Evolutionary conservation across 768 basidiomycete genomes (phyloP).

Genomic region (Collybia nuda): DNA sequence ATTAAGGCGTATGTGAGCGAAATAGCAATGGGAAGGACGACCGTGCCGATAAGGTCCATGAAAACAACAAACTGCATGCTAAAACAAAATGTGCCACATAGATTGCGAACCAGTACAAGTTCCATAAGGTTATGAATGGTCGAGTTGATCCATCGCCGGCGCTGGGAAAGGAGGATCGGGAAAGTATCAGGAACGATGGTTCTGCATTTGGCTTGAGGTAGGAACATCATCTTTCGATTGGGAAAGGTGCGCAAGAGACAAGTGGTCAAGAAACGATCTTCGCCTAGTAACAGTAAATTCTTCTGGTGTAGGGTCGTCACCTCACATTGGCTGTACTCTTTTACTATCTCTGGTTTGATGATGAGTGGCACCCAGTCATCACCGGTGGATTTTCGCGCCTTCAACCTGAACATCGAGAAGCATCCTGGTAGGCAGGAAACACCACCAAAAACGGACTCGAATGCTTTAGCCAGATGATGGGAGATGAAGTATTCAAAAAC

Average conservation of each 20-base stretch:
- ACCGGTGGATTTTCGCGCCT: slow-evolving; percentile 83
- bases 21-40: slow-evolving; percentile 94
- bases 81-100: slow-evolving; percentile 99
- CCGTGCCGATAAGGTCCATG: slow-evolving; percentile 91
- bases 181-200: slow-evolving; percentile 98
- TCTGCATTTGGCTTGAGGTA: slow-evolving; percentile 92
- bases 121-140: slow-evolving; percentile 99
- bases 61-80: slow-evolving; percentile 99
- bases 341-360: slow-evolving; percentile 94
- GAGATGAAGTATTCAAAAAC: slow-evolving; percentile 99
- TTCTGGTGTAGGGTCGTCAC: slow-evolving; percentile 97
- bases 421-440: slow-evolving; percentile 99
- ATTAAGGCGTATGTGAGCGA: slow-evolving; percentile 86
- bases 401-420: slow-evolving; percentile 99
- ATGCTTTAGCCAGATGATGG: slow-evolving; percentile 96
- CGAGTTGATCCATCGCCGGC: slow-evolving; percentile 99
- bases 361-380: slow-evolving; percentile 99
- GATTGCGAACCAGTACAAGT: slow-evolving; percentile 91
- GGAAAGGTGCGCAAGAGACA: slow-evolving; percentile 96
- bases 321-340: slow-evolving; percentile 93
- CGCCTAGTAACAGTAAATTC: slow-evolving; percentile 92
- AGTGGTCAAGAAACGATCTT: slow-evolving; percentile 98
- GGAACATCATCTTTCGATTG: slow-evolving; percentile 99
- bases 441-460: slow-evolving; percentile 99
- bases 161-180: slow-evolving; percentile 88